These are phyloP conservation scores for Nicotiana tomentosiformis DNA, from an alignment of 257 asterid species.

Conservation along the genomic window DNA sequence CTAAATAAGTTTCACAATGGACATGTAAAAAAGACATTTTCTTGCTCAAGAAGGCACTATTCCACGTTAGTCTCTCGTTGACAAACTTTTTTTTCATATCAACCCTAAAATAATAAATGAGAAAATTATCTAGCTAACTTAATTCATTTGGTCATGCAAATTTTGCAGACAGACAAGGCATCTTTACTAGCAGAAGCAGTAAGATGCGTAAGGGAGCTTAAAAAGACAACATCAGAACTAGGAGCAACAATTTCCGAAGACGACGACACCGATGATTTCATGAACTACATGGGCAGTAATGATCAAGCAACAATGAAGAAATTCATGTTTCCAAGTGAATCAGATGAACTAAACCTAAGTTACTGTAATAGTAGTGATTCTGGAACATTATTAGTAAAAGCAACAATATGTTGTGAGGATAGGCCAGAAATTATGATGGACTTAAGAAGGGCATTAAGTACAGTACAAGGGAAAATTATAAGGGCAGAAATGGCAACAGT, in stretches of 20 bases:
- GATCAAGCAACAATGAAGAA: constrained; percentile 1
- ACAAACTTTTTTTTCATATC: background rate
- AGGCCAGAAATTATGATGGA: constrained; percentile 63
- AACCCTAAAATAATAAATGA: background rate
- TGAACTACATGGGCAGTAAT: background rate
- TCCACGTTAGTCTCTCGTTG: background rate
- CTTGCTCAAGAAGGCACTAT: background rate
- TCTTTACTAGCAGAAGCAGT: constrained; percentile 86
- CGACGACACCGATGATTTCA: background rate
- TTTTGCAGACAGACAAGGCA: constrained; percentile 77
- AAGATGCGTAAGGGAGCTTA: constrained; percentile 63
- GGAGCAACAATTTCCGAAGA: constrained; percentile 3
- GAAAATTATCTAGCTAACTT: background rate
- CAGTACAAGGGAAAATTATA: constrained; percentile 49
- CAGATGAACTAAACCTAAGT: constrained; percentile 54
- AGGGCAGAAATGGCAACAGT: constrained; percentile 81
- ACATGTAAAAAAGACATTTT: background rate
- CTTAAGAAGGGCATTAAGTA: constrained; percentile 50
- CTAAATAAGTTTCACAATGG: background rate
- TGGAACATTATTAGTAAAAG: constrained; percentile 23
- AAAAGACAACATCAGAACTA: constrained; percentile 40
- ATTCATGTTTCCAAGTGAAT: constrained; percentile 44
- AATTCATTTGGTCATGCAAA: background rate
- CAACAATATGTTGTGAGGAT: constrained; percentile 72
- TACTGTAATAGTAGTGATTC: constrained; percentile 20